Base-by-base conservation (phyloP, 140 eudicot genomes). In the Bidens hawaiensis region DNA sequence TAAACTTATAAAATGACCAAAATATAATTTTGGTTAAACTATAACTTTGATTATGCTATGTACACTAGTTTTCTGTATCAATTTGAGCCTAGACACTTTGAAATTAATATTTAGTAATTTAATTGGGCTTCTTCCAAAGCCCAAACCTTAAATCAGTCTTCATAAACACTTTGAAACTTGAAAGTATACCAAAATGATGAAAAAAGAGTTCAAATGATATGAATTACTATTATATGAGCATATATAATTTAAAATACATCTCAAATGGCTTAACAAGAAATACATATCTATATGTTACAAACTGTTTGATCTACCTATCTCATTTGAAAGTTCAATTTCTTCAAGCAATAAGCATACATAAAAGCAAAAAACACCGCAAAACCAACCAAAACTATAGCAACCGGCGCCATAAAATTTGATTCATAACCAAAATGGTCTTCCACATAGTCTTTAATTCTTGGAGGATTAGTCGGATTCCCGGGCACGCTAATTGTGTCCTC, bases 321-420 rank as follows among this genome's bases (percentile, higher is more conserved):
- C 56, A 71, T 76, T 59, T 83, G 90, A 71, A 83, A 83, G 70
- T 83, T 83, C 60, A 83, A 60, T 36, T 68, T 74, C 72, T 78
- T 76, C 17, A 83, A 45, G 53, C 86, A 80, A 45, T 69, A 77
- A 11, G 90, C 87, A 67, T 69, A 83, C 77, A 83, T 70, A 61
- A 71, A 80, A 27, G 87, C 86, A 8, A 83, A 83, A 78, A 83
- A 77, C 0, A 46, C 82, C 2, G 82, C 71, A 19, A 83, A 80
- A 38, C 67, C 87, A 52, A 77, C 73, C 75, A 83, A 65, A 67
- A 77, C 80, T 57, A 60, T 51, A 43, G 84, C 90, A 47, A 83
- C 84, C 0, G 79, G 77, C 6, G 72, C 84, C 82, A 80, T 77
- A 71, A 83, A 83, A 46, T 77, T 60, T 19, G 69, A 78, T 0